phyloP scores from a whole-genome alignment of 2,329 filamentous ascomycete species.

The Alternaria tenuissima region DNA sequence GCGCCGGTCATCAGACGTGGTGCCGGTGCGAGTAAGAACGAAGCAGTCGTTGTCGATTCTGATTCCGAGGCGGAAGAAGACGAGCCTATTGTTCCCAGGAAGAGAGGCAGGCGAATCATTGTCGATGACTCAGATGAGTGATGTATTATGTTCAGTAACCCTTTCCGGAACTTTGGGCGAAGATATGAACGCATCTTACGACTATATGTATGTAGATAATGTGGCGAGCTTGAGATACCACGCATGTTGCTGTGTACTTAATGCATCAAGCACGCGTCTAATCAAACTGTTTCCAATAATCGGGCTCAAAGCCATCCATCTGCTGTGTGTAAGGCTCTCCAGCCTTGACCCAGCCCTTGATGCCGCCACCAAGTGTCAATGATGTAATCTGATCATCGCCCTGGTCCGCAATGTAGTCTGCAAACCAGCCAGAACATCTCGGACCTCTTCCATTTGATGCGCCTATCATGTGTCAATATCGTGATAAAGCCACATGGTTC shows the following conservation, averaged over 20 bases:
- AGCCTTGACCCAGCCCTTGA: constrained; percentile 57
- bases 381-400: constrained; percentile 52
- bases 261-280: constrained; percentile 3
- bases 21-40: constrained; percentile 22
- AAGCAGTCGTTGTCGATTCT: constrained; percentile 33
- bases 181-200: background rate
- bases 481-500: background rate
- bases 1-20: constrained; percentile 19
- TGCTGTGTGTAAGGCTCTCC: constrained; percentile 49
- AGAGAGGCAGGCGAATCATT: constrained; percentile 40
- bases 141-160: background rate
- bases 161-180: background rate
- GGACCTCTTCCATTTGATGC: constrained; percentile 46
- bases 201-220: background rate
- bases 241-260: background rate
- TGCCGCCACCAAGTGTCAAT: constrained; percentile 53
- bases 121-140: constrained; percentile 44
- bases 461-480: constrained; percentile 34
- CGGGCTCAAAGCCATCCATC: constrained; percentile 53
- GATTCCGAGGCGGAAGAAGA: constrained; percentile 32
- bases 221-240: background rate
- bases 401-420: constrained; percentile 44
- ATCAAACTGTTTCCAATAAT: constrained; percentile 54
- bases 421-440: constrained; percentile 49
- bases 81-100: constrained; percentile 31